Percentiles rank a stretch among this genome's conserved stretches.
phyloP scores from a whole-genome alignment of 768 basidiomycete genomes.

The Trametes cinnabarina region DNA sequence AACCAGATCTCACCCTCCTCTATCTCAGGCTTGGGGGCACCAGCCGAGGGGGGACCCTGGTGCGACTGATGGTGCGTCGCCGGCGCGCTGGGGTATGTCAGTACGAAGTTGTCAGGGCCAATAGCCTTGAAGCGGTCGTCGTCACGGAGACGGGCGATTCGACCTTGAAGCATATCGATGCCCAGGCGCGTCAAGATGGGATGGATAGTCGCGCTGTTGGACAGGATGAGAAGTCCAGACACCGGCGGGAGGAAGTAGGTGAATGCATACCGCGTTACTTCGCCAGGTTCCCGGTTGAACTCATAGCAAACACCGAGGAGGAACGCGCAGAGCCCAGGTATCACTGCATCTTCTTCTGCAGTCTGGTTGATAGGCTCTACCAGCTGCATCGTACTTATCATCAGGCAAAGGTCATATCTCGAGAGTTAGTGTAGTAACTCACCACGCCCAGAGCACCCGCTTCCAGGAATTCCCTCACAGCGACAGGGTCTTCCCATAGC shows the following conservation, averaged over 20 bases:
- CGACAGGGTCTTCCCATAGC: conserved; percentile 94
- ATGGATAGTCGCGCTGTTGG: conserved; percentile 71
- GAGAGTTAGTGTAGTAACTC: conserved; percentile 12
- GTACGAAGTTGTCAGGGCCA: conserved; percentile 79
- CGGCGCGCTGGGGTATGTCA: conserved; percentile 43
- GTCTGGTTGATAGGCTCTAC: conserved; percentile 94
- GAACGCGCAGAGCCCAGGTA: conserved; percentile 90
- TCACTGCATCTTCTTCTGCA: conserved; percentile 77
- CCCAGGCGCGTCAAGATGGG: conserved; percentile 90
- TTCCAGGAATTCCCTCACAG: conserved; percentile 86
- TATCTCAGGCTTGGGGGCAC: conserved; percentile 36
- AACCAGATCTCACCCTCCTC: conserved; percentile 90
- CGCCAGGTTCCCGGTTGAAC: conserved; percentile 92
- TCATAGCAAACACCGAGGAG: conserved; percentile 94
- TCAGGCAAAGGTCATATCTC: background rate
- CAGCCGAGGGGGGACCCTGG: conserved; percentile 30
- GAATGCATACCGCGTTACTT: conserved; percentile 79
- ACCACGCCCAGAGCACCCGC: conserved; percentile 90
- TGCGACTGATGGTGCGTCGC: conserved; percentile 16
- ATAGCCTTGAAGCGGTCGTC: conserved; percentile 91
- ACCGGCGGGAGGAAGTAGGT: background rate
- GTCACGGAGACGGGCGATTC: conserved; percentile 84
- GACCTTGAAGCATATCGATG: conserved; percentile 82
- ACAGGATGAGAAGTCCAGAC: background rate
- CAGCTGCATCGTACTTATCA: conserved; percentile 48